Percentiles rank a stretch among this genome's conserved stretches.
Conservation (phyloP, 345 rosid genomes). For the Populus simonii region DNA sequence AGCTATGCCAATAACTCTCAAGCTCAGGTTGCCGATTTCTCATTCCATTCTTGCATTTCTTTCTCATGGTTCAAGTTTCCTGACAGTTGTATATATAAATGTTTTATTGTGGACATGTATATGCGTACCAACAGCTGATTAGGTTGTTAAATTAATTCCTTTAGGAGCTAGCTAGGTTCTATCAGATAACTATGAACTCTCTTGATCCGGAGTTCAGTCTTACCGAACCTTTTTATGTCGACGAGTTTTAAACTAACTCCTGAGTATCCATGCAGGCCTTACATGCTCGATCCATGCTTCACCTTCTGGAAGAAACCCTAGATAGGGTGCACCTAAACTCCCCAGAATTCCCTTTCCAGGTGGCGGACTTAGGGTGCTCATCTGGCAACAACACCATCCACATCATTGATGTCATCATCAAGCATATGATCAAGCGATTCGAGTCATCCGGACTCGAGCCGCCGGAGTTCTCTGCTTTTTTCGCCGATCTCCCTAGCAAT, state of each 20-base stretch:
- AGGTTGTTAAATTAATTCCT: too few relatives aligned
- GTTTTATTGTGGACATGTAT: too few relatives aligned
- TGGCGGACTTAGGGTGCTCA: conserved; percentile 93
- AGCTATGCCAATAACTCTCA: conserved; percentile 96
- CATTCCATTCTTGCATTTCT: too few relatives aligned
- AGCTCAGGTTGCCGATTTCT: conserved; percentile 62
- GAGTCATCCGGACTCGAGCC: conserved; percentile 48
- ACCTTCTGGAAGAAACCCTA: conserved; percentile 80
- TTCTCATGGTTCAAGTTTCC: too few relatives aligned
- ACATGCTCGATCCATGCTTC: conserved; percentile 91
- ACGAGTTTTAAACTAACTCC: background rate
- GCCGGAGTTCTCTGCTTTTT: conserved; percentile 83
- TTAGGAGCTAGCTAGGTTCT: too few relatives aligned
- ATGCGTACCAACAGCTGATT: too few relatives aligned
- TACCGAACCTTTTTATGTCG: too few relatives aligned
- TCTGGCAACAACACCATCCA: conserved; percentile 71
- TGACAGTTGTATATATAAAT: too few relatives aligned
- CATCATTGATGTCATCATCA: conserved; percentile 64
- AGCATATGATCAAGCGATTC: conserved; percentile 70
- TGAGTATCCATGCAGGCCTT: conserved; percentile 46
- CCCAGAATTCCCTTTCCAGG: conserved; percentile 57
- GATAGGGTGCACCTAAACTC: conserved; percentile 56
- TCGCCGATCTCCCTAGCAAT: conserved; percentile 90
- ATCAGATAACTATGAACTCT: too few relatives aligned
- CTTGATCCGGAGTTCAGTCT: too few relatives aligned